These are phyloP conservation scores for Leccinum imitatum DNA, from an alignment of 768 basidiomycete species.

Conservation along the genomic window DNA sequence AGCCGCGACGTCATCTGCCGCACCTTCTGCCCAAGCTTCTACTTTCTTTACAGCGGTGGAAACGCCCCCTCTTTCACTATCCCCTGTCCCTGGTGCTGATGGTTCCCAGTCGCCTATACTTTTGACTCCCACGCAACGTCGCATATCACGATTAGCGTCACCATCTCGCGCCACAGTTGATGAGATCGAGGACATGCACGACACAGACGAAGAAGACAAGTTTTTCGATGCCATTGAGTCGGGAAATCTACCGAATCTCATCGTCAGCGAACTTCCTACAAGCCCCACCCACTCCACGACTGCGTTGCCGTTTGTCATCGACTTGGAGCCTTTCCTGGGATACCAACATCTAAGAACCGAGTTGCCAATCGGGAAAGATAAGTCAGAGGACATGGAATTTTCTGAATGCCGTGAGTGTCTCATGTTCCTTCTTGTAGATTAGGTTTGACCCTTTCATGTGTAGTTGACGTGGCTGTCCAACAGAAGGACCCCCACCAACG, in stretches of 20 bases:
- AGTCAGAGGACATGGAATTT: constrained; percentile 99
- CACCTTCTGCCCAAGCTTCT: constrained; percentile 20
- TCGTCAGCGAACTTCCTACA: constrained; percentile 64
- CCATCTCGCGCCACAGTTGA: constrained; percentile 21
- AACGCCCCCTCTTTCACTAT: constrained; percentile 17
- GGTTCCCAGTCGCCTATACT: constrained; percentile 10
- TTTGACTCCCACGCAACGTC: constrained; percentile 27
- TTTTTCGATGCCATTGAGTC: constrained; percentile 97
- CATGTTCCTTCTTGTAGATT: neutral
- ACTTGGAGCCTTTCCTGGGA: constrained; percentile 55
- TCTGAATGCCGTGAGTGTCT: constrained; percentile 74
- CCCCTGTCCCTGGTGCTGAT: neutral
- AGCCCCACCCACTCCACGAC: constrained; percentile 40
- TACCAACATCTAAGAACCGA: constrained; percentile 62
- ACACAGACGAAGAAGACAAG: constrained; percentile 88
- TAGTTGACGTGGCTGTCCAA: constrained; percentile 81
- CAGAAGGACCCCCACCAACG: constrained; percentile 78
- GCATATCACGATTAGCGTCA: constrained; percentile 13
- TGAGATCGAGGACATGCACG: constrained; percentile 36
- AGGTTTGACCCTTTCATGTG: constrained; percentile 4
- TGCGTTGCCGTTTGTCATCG: constrained; percentile 35
- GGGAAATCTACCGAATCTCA: constrained; percentile 72
- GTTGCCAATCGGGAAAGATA: constrained; percentile 66
- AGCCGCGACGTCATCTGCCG: constrained; percentile 4
- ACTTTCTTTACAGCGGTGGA: constrained; percentile 25